Evolutionary conservation across 176 grass and related monocot species (phyloP).

Genomic region (Eleusine coracana): DNA sequence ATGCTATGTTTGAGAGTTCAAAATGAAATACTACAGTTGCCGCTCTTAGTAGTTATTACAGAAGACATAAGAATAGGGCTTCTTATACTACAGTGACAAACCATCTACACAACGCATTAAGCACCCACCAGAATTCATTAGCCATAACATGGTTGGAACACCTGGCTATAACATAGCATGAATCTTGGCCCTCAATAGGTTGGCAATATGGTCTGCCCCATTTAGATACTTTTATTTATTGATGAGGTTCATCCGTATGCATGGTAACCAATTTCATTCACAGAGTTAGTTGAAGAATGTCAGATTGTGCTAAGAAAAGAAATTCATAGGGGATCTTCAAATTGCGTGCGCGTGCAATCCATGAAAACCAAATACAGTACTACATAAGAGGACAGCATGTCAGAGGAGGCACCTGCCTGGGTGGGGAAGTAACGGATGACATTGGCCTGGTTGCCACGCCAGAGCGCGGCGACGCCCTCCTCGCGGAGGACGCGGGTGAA

Average conservation of each 20-base stretch:
- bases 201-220: background rate
- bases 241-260: no score
- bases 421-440: conserved; percentile 95
- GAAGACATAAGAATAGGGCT: background rate
- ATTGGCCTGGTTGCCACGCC: conserved; percentile 94
- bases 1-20: conserved; percentile 15
- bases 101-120: background rate
- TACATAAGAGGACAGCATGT: background rate
- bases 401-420: conserved; percentile 45
- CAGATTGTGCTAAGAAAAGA: no score
- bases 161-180: background rate
- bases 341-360: no score
- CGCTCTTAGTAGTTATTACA: conserved; percentile 28
- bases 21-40: background rate
- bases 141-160: background rate
- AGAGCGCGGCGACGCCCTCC: conserved; percentile 74
- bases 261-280: background rate
- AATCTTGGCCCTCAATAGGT: background rate
- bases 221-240: no score
- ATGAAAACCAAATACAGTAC: no score
- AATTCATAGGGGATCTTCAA: no score
- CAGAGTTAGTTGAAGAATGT: background rate
- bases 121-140: background rate
- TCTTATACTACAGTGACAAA: conserved; percentile 9
- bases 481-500: conserved; percentile 77